Conservation (phyloP, 1,284 basidiomycete species). For the Xerocomus cyaneibrunnescens region DNA sequence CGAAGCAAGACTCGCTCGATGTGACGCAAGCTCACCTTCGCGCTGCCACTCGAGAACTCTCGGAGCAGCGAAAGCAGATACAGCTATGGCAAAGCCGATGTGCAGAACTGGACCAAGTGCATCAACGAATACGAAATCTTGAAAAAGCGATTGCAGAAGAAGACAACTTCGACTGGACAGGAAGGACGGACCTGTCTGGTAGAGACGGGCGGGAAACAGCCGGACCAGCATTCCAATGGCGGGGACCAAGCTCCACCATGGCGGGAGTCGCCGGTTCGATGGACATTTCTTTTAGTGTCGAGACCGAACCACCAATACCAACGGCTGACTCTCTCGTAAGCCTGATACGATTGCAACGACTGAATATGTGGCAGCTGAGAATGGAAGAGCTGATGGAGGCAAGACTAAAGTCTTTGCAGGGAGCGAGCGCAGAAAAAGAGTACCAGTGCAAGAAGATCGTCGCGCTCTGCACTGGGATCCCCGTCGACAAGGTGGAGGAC, state of each 20-base stretch:
- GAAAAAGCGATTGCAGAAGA: slow-evolving; percentile 77
- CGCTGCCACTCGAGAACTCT: slow-evolving; percentile 86
- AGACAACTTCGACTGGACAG: slow-evolving; percentile 85
- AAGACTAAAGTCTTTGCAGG: slow-evolving; percentile 69
- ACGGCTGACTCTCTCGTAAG: slow-evolving; percentile 54
- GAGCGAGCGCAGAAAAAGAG: slow-evolving; percentile 81
- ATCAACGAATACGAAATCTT: slow-evolving; percentile 77
- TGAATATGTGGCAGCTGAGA: slow-evolving; percentile 81
- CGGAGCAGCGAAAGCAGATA: slow-evolving; percentile 85
- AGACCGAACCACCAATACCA: slow-evolving; percentile 68
- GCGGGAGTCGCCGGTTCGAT: slow-evolving; percentile 48
- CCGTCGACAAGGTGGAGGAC: slow-evolving; percentile 86
- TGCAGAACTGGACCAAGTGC: slow-evolving; percentile 74
- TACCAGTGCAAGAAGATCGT: slow-evolving; percentile 91
- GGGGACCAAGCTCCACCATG: slow-evolving; percentile 63
- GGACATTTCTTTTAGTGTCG: slow-evolving; percentile 62
- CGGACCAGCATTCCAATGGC: slow-evolving; percentile 63
- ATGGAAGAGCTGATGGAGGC: slow-evolving; percentile 73
- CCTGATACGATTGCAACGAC: slow-evolving; percentile 68
- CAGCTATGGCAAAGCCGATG: slow-evolving; percentile 70
- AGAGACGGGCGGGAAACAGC: slow-evolving; percentile 46
- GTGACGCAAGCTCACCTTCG: slow-evolving; percentile 86
- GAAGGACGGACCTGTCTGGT: slow-evolving; percentile 69
- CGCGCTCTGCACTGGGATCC: slow-evolving; percentile 84
- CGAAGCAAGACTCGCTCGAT: slow-evolving; percentile 85